These are phyloP conservation scores for Neofusicoccum umdonicola DNA, from an alignment of 2,329 filamentous ascomycete genomes.

Conservation along the genomic window DNA sequence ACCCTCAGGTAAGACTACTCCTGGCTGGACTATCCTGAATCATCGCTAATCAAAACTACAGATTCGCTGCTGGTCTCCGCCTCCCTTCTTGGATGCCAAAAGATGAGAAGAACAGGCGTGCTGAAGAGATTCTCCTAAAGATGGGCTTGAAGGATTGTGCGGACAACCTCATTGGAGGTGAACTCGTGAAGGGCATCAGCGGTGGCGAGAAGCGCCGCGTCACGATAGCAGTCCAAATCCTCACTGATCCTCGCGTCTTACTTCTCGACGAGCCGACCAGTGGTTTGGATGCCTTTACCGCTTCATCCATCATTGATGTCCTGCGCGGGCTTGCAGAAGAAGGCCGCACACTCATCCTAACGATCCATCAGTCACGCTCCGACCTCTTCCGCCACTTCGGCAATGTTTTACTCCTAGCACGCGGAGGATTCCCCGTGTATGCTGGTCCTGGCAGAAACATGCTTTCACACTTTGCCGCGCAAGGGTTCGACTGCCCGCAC, in stretches of 20 bases:
- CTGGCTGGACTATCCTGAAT: too few relatives aligned
- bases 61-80: conserved; percentile 64
- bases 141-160: conserved; percentile 78
- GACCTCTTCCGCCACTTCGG: conserved; percentile 71
- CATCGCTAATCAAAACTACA: neutral
- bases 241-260: conserved; percentile 71
- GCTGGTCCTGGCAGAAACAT: conserved; percentile 63
- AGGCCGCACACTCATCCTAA: conserved; percentile 71
- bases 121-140: conserved; percentile 70
- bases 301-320: conserved; percentile 73
- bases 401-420: conserved; percentile 67
- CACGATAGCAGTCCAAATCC: conserved; percentile 73
- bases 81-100: conserved; percentile 69
- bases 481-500: conserved; percentile 64
- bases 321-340: conserved; percentile 68
- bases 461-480: conserved; percentile 60
- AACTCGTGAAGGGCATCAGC: conserved; percentile 73
- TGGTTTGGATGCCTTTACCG: conserved; percentile 75
- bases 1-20: conserved; percentile 50
- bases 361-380: conserved; percentile 74
- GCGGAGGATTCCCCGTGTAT: conserved; percentile 68
- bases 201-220: conserved; percentile 77
- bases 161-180: conserved; percentile 69
- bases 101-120: conserved; percentile 63
- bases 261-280: conserved; percentile 75